A percentile compares a stretch with the other conserved stretches of the same genome.
phyloP scores from a whole-genome alignment of 176 grass and related monocot species.

The Eremochloa ophiuroides region DNA sequence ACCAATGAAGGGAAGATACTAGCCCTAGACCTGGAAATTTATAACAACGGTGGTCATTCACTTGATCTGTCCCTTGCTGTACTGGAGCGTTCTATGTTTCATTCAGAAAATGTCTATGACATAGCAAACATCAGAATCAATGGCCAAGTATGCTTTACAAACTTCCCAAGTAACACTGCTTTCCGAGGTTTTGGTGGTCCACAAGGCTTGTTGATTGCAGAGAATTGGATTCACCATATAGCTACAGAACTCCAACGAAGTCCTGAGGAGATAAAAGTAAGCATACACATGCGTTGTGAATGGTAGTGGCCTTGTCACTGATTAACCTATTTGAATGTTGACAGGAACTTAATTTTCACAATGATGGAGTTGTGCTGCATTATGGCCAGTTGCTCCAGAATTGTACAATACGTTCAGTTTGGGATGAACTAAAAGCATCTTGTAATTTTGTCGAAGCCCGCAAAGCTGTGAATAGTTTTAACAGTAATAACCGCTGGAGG shows the following conservation, averaged over 20 bases:
- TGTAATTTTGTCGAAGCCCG: slow-evolving; percentile 65
- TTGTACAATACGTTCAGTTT: slow-evolving; percentile 64
- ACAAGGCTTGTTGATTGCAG: slow-evolving; percentile 83
- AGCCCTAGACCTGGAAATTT: slow-evolving; percentile 80
- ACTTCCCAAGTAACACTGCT: slow-evolving; percentile 95
- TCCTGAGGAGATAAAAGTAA: slow-evolving; percentile 86
- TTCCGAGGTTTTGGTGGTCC: slow-evolving; percentile 97
- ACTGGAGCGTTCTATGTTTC: slow-evolving; percentile 77
- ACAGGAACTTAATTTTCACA: slow-evolving; percentile 90
- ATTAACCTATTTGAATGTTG: slow-evolving; percentile 23
- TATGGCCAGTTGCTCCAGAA: slow-evolving; percentile 80
- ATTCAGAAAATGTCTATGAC: slow-evolving; percentile 87
- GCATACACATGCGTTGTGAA: not conserved
- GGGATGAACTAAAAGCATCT: slow-evolving; percentile 85
- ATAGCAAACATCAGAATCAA: slow-evolving; percentile 67
- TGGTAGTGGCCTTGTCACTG: slow-evolving; percentile 10
- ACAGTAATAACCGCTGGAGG: slow-evolving; percentile 75
- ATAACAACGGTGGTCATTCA: slow-evolving; percentile 85
- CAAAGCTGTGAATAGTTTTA: slow-evolving; percentile 47
- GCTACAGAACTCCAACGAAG: slow-evolving; percentile 67
- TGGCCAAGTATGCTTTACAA: slow-evolving; percentile 91
- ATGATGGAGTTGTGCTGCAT: slow-evolving; percentile 65
- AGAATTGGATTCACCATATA: slow-evolving; percentile 93
- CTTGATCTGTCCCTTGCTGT: slow-evolving; percentile 74
- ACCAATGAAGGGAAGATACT: slow-evolving; percentile 80